A percentile compares a stretch with the other conserved stretches of the same genome.
phyloP scores from a whole-genome alignment of 1,284 basidiomycete genomes.

The Fistulinella staudtii region DNA sequence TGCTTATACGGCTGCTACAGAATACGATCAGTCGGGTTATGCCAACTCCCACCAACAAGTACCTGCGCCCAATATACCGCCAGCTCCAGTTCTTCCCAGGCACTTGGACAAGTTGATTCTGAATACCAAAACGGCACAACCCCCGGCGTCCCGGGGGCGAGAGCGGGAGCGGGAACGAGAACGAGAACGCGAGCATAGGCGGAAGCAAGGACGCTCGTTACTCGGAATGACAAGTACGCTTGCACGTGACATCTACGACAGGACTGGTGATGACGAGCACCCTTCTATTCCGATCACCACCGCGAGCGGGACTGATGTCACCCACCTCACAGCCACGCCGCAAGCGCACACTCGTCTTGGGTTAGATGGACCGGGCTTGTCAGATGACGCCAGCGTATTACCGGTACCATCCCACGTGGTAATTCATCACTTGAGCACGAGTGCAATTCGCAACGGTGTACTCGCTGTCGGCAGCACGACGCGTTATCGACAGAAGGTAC shows the following conservation, averaged over 20 bases:
- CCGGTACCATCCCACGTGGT: constrained; percentile 95
- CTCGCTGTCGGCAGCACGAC: constrained; percentile 93
- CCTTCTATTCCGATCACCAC: constrained; percentile 34
- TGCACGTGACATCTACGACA: constrained; percentile 27
- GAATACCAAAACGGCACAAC: constrained; percentile 53
- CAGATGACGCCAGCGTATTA: constrained; percentile 91
- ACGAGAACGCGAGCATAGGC: constrained; percentile 30
- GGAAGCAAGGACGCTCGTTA: constrained; percentile 31
- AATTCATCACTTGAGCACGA: constrained; percentile 93
- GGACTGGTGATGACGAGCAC: constrained; percentile 18
- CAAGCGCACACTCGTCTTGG: constrained; percentile 28
- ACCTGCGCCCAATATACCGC: constrained; percentile 72
- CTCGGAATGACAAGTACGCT: constrained; percentile 29
- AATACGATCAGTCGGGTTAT: constrained; percentile 28
- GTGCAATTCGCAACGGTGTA: constrained; percentile 92
- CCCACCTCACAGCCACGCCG: constrained; percentile 23
- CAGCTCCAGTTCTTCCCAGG: constrained; percentile 82
- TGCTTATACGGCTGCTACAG: constrained; percentile 38
- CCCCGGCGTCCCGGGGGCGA: constrained; percentile 30
- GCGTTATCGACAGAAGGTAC: constrained; percentile 89
- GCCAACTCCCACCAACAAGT: constrained; percentile 29
- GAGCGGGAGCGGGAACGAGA: constrained; percentile 34
- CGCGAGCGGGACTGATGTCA: constrained; percentile 35
- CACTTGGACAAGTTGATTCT: constrained; percentile 94
- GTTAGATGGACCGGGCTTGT: constrained; percentile 44